phyloP scores from a whole-genome alignment of 352 stramenopile species.

The Globisporangium ultimum region DNA sequence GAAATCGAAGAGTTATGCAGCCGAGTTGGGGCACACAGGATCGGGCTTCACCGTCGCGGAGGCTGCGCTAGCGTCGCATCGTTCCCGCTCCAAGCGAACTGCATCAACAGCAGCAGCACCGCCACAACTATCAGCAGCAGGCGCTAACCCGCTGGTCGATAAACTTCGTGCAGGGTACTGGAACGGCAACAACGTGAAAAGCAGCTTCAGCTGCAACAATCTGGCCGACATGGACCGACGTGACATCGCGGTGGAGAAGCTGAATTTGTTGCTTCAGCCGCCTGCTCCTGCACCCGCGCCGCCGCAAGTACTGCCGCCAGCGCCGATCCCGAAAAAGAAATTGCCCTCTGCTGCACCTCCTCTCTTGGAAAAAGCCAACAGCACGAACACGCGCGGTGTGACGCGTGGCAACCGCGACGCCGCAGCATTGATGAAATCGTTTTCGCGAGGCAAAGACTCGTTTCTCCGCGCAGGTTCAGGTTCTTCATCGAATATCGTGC shows the following conservation, averaged over 20 bases:
- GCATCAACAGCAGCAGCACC: background rate
- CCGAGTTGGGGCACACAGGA: constrained; percentile 39
- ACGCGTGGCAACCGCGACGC: constrained; percentile 23
- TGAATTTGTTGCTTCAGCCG: constrained; percentile 4
- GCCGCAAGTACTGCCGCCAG: background rate
- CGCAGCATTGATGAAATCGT: constrained; percentile 24
- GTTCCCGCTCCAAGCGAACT: constrained; percentile 41
- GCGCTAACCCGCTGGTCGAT: constrained; percentile 26
- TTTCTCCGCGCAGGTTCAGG: constrained; percentile 33
- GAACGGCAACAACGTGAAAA: constrained; percentile 76
- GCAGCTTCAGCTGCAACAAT: constrained; percentile 83
- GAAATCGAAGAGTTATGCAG: constrained; percentile 63
- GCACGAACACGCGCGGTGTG: constrained; percentile 36
- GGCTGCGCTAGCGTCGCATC: constrained; percentile 58
- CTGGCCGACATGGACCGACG: constrained; percentile 58
- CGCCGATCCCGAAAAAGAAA: constrained; percentile 6
- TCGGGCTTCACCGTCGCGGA: constrained; percentile 56
- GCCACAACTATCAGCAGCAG: constrained; percentile 11
- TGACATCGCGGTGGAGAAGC: constrained; percentile 37
- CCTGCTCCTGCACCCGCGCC: background rate
- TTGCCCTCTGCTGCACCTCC: background rate
- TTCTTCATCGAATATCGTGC: constrained; percentile 5
- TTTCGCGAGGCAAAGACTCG: constrained; percentile 49
- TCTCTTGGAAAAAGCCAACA: constrained; percentile 27
- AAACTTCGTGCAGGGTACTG: constrained; percentile 65